Percentiles rank a stretch among this genome's conserved stretches.
Evolutionary conservation across 2,329 filamentous ascomycete species (phyloP).

Genomic region (Colletotrichum karsti): DNA sequence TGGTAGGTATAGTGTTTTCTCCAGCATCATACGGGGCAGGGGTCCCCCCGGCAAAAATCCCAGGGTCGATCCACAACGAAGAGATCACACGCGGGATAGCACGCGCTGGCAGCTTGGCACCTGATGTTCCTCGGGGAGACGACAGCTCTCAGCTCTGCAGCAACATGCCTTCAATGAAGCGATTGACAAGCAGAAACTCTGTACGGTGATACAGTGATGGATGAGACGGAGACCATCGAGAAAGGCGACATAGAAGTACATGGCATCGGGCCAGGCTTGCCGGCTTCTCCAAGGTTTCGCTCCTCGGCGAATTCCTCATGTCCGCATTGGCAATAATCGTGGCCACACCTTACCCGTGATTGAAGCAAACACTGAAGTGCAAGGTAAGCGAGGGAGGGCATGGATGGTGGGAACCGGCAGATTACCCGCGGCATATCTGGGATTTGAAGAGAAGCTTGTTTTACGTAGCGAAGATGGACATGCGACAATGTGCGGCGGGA

Average conservation of each 20-base stretch:
- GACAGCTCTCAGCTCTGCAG: conserved; percentile 8
- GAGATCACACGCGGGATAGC: conserved; percentile 22
- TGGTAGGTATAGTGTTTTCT: no score
- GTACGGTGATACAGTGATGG: no score
- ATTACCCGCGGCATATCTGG: neutral
- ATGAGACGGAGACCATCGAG: no score
- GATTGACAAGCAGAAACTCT: neutral
- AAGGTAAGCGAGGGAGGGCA: neutral
- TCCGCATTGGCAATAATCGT: neutral
- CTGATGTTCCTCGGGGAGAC: conserved; percentile 16
- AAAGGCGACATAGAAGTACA: no score
- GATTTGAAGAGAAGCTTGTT: neutral
- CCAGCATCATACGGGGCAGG: neutral
- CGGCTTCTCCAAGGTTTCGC: no score
- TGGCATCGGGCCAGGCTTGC: no score
- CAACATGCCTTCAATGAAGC: conserved; percentile 10
- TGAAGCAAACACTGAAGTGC: no score
- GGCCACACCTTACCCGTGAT: neutral
- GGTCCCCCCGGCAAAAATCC: neutral
- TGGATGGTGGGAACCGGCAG: neutral
- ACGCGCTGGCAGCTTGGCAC: conserved; percentile 27
- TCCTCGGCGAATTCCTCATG: no score
- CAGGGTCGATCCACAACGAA: conserved; percentile 11
- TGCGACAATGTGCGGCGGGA: neutral
- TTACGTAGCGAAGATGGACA: neutral